phyloP scores from a whole-genome alignment of 2,329 filamentous ascomycete species.

The Plectosphaerella plurivora region DNA sequence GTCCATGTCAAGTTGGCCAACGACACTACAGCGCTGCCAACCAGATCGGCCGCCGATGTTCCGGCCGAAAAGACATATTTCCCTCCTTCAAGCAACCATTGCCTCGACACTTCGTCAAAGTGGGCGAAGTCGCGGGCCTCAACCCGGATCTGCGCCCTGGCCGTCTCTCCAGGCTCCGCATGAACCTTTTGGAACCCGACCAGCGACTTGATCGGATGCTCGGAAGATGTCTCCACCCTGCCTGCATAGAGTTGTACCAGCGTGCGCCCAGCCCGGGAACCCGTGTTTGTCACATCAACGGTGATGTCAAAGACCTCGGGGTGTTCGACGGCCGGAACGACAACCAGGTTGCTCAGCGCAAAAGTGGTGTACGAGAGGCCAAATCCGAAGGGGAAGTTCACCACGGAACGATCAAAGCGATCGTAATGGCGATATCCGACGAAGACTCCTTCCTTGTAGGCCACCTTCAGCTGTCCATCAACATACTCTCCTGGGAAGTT shows the following conservation, averaged over 20 bases:
- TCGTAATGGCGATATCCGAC: conserved; percentile 67
- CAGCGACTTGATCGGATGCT: conserved; percentile 20
- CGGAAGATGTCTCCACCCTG: background rate
- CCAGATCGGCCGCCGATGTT: conserved; percentile 16
- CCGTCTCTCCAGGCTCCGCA: conserved; percentile 15
- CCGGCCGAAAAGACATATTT: conserved; percentile 20
- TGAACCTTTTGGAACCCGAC: conserved; percentile 23
- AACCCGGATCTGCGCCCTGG: conserved; percentile 10
- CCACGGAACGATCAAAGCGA: conserved; percentile 47
- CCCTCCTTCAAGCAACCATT: conserved; percentile 21
- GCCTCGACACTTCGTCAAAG: conserved; percentile 15
- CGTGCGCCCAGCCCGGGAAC: conserved; percentile 40
- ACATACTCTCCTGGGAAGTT: conserved; percentile 50
- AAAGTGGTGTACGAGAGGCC: conserved; percentile 63
- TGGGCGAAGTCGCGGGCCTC: conserved; percentile 19
- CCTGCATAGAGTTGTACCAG: conserved; percentile 53
- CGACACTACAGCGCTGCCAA: conserved; percentile 3
- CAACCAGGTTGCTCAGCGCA: conserved; percentile 40
- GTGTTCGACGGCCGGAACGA: conserved; percentile 25
- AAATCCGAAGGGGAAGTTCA: conserved; percentile 63
- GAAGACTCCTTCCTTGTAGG: conserved; percentile 67
- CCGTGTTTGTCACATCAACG: conserved; percentile 55
- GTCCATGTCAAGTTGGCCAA: background rate
- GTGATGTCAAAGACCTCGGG: conserved; percentile 40
- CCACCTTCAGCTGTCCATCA: conserved; percentile 46